A percentile compares a stretch with the other conserved stretches of the same genome.
Conservation (phyloP, 108 stramenopile genomes). For the Cyclostephanos tholiformis region DNA sequence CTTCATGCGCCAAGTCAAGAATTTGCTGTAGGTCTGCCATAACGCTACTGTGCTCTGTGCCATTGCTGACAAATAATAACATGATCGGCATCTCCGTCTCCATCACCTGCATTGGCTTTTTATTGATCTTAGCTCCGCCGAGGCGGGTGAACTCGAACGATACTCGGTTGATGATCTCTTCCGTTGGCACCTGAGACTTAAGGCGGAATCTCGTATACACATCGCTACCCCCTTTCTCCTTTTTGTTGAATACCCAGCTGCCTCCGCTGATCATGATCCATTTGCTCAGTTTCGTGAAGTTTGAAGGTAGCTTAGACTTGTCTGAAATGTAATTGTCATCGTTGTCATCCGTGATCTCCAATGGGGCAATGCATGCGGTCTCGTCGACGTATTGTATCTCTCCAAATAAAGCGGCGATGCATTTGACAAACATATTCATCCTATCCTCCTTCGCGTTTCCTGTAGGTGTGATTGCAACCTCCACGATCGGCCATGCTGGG, state of each 20-base stretch:
- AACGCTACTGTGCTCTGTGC: not conserved
- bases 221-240: too few species aligned
- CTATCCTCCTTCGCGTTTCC: not conserved
- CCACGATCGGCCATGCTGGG: slow-evolving; percentile 3
- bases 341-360: not conserved
- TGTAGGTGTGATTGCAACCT: not conserved
- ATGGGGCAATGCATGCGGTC: not conserved
- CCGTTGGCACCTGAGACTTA: not conserved
- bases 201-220: slow-evolving; percentile 5
- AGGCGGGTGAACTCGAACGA: not conserved
- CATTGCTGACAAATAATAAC: not conserved
- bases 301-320: not conserved
- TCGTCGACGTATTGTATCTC: not conserved
- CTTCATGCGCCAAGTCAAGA: not conserved
- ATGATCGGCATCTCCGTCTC: slow-evolving; percentile 4
- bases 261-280: slow-evolving; percentile 11
- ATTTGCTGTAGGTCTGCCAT: not conserved
- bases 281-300: not conserved
- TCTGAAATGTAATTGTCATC: not conserved
- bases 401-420: not conserved
- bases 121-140: not conserved
- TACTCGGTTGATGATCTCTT: not conserved
- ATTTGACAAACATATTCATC: slow-evolving; percentile 4
- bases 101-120: not conserved
- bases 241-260: slow-evolving; percentile 1